Evolutionary conservation across 1,284 basidiomycete species (phyloP).

Genomic region (Trichosporon ovoides): DNA sequence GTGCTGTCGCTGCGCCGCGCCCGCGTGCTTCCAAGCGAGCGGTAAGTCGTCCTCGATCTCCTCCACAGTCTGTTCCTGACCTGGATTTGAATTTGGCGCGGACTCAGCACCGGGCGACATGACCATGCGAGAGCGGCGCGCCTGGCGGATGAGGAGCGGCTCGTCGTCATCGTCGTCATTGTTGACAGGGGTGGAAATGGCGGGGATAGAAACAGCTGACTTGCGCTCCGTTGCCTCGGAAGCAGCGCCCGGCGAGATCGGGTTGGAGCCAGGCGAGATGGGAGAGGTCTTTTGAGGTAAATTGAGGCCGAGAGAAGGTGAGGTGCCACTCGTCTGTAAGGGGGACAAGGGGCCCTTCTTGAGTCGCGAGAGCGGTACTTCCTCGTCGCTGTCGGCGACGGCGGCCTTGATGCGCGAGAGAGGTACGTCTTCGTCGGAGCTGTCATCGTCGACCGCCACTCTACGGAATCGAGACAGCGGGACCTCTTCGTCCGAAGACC

Average conservation of each 20-base stretch:
- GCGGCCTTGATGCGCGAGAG: slow-evolving; percentile 26
- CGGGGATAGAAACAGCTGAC: background rate
- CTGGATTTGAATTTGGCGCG: background rate
- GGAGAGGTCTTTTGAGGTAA: background rate
- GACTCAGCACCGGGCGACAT: background rate
- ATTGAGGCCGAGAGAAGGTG: slow-evolving; percentile 18
- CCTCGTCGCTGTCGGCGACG: slow-evolving; percentile 30
- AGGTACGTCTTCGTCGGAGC: slow-evolving; percentile 44
- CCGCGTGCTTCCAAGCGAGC: slow-evolving; percentile 37
- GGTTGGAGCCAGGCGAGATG: background rate
- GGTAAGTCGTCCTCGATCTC: slow-evolving; percentile 42
- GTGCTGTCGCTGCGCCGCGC: slow-evolving; percentile 19
- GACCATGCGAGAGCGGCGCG: background rate
- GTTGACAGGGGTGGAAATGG: background rate
- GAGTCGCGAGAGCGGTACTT: slow-evolving; percentile 36
- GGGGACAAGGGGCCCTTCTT: background rate
- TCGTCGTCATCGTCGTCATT: slow-evolving; percentile 32
- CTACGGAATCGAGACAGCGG: slow-evolving; percentile 25
- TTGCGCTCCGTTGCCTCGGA: background rate
- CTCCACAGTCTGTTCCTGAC: slow-evolving; percentile 11
- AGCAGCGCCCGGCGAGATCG: background rate
- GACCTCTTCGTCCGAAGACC: slow-evolving; percentile 26
- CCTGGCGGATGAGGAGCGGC: slow-evolving; percentile 23
- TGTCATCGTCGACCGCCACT: slow-evolving; percentile 18
- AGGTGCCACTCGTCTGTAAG: background rate